Base-by-base conservation (phyloP, 768 basidiomycete genomes). In the Boletus reticulatus region DNA sequence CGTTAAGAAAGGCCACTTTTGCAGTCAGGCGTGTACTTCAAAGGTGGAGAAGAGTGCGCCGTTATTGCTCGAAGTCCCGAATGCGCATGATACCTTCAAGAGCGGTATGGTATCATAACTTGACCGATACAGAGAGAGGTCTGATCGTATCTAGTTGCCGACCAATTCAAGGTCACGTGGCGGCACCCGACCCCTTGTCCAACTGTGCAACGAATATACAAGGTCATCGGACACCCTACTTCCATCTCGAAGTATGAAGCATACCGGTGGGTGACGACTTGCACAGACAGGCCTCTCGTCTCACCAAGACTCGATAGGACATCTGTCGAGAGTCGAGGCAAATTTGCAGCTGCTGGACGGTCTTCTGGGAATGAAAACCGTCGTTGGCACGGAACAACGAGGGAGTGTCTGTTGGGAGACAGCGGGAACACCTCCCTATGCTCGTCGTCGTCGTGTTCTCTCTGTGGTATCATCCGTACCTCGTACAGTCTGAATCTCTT, bases 131-230 rank as follows among this genome's bases (percentile, higher is more conserved):
- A 10, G 32, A 29, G 20, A 29, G 19, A 41, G 16, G 7, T 46
- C 58, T 62, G 50, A 62, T 31, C 17, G 45, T 12, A n/a, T 41
- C 10, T 39, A 87, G 85, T 86, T 31, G 72, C 77, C 22, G 83
- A 84, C 61, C 87, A 88, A 61, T 88, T 88, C 74, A 84, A 81
- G 62, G 59, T 80, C 51, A 84, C 85, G 20, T 89, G 87, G 87
- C 77, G 85, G 56, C 87, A 88, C 62, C 72, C 78, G 20, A 80
- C 79, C 17, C 41, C 69, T 16, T 84, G 85, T 56, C 87, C 87
- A 9, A 71, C 77, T 29, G 85, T 89, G 3, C 73, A 76, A 50
- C 77, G 74, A 50, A 73, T 88, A 48, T 88, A 87, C 74, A 89
- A 88, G 73, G 80, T 88, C 59, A 66, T 85, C 9, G 68, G 75